A percentile compares a stretch with the other conserved stretches of the same genome.
phyloP scores from a whole-genome alignment of 352 stramenopile species.

The Phytophthora hybrid region DNA sequence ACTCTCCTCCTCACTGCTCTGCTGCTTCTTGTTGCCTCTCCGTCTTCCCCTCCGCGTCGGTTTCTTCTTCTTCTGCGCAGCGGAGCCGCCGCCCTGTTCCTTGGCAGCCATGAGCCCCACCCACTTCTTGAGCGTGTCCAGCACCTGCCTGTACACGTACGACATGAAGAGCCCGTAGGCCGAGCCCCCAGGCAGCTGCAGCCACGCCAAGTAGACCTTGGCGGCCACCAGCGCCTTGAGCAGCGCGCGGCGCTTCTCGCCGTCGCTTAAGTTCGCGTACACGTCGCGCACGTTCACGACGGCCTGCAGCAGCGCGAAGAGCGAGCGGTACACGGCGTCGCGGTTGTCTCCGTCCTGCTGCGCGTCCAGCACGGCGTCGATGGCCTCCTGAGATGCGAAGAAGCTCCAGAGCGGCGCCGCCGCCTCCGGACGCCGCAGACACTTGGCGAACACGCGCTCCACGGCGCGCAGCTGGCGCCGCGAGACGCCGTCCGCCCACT shows the following conservation, averaged over 20 bases:
- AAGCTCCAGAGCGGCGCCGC: slow-evolving; percentile 62
- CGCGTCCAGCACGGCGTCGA: slow-evolving; percentile 45
- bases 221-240: slow-evolving; percentile 71
- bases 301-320: slow-evolving; percentile 69
- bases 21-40: slow-evolving; percentile 18
- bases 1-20: slow-evolving; percentile 39
- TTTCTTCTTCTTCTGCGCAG: slow-evolving; percentile 2
- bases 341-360: slow-evolving; percentile 35
- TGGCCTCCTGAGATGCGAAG: slow-evolving; percentile 60
- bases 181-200: slow-evolving; percentile 81
- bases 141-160: slow-evolving; percentile 83
- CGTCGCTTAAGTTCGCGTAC: slow-evolving; percentile 47
- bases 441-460: slow-evolving; percentile 66
- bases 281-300: slow-evolving; percentile 68
- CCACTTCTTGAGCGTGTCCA: slow-evolving; percentile 87
- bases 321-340: slow-evolving; percentile 65
- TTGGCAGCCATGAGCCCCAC: slow-evolving; percentile 46
- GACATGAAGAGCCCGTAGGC: slow-evolving; percentile 89
- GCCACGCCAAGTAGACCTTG: slow-evolving; percentile 83
- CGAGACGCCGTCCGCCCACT: slow-evolving; percentile 48
- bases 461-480: slow-evolving; percentile 56
- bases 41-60: slow-evolving; percentile 17
- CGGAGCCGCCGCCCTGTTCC: slow-evolving; percentile 1
- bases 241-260: slow-evolving; percentile 53
- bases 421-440: slow-evolving; percentile 49